Evolutionary conservation across 2,329 filamentous ascomycete species (phyloP).

Genomic region (Cladosporium sp.): DNA sequence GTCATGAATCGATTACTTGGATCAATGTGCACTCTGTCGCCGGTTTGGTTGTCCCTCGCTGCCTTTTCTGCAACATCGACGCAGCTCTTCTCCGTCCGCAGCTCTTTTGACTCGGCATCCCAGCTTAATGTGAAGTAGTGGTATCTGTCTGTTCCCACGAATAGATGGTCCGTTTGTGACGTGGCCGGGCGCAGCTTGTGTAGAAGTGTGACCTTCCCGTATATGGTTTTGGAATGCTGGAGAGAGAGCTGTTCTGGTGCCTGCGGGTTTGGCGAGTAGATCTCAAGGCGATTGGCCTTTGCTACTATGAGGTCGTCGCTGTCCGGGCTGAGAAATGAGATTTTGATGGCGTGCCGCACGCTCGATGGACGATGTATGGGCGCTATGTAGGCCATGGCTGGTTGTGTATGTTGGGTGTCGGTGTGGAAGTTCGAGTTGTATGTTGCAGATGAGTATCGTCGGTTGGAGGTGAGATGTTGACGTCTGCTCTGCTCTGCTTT

Average conservation of each 20-base stretch:
- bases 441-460: too few relatives aligned
- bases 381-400: slow-evolving; percentile 85
- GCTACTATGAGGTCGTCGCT: slow-evolving; percentile 83
- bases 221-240: slow-evolving; percentile 66
- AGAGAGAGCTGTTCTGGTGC: slow-evolving; percentile 60
- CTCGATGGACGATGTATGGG: slow-evolving; percentile 91
- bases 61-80: slow-evolving; percentile 58
- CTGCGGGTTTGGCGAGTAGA: slow-evolving; percentile 59
- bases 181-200: slow-evolving; percentile 73
- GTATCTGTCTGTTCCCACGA: slow-evolving; percentile 84
- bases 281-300: slow-evolving; percentile 79
- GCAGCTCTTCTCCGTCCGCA: slow-evolving; percentile 56
- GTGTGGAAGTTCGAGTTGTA: slow-evolving; percentile 6
- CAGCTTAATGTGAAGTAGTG: slow-evolving; percentile 89
- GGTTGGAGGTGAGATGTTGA: slow-evolving; percentile 6
- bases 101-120: slow-evolving; percentile 56
- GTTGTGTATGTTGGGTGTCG: slow-evolving; percentile 10
- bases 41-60: slow-evolving; percentile 71
- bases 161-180: slow-evolving; percentile 75
- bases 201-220: slow-evolving; percentile 83
- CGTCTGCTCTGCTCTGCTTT: too few relatives aligned
- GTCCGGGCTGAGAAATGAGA: slow-evolving; percentile 68
- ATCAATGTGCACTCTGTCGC: slow-evolving; percentile 79
- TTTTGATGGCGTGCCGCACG: slow-evolving; percentile 80
- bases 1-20: slow-evolving; percentile 67